Evolutionary conservation across 2,329 filamentous ascomycete species (phyloP), one percentile per base, ranked within the genome.

Genomic region (Tolypocladium inflatum): DNA sequence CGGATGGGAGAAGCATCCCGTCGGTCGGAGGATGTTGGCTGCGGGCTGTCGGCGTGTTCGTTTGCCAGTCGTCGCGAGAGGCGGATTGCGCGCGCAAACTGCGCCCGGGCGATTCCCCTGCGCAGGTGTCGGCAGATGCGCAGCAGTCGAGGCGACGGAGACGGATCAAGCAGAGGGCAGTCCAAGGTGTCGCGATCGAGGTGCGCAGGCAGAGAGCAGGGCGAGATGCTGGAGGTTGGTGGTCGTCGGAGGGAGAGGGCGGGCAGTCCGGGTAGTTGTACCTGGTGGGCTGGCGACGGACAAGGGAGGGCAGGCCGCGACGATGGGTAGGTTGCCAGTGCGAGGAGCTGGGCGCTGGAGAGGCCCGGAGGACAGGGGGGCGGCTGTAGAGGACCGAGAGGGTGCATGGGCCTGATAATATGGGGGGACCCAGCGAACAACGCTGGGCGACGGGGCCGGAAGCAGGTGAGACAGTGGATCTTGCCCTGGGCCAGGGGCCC

Each of bases 1-100:
- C 80, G 37, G 82, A 85, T 23, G 82, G 82, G 61, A 85, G 77
- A 59, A 85, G 71, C 83, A 86, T 86, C 26, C 62, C 75, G 62
- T 58, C 55, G 54, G 58, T n/a, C 17, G 9, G n/a, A 38, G 30
- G n/a, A n/a, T 30, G 45, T 33, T 33, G 23, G 26, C 3, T 5
- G 45, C 15, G 15, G 26, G 45, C 33, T 33, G 45, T 26, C 4
- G 7, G 4, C 6, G 26, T 4, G 26, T 3, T 51, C 30, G 48
- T 51, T 21, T 33, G 26, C 5, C 8, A 11, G 41, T 21, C 41
- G 41, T 11, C 8, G 17, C 9, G 45, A 5, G 26, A 9, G 17
- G 45, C 10, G 45, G 11, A 37, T 37, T 13, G 10, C 13, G 43
- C 43, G 43, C 45, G 48, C 30, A 33, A 35, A 11, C 30, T 35